Evolutionary conservation across 139 green algal genomes (phyloP).

Genomic region (Auxenochlorella pyrenoidosa): DNA sequence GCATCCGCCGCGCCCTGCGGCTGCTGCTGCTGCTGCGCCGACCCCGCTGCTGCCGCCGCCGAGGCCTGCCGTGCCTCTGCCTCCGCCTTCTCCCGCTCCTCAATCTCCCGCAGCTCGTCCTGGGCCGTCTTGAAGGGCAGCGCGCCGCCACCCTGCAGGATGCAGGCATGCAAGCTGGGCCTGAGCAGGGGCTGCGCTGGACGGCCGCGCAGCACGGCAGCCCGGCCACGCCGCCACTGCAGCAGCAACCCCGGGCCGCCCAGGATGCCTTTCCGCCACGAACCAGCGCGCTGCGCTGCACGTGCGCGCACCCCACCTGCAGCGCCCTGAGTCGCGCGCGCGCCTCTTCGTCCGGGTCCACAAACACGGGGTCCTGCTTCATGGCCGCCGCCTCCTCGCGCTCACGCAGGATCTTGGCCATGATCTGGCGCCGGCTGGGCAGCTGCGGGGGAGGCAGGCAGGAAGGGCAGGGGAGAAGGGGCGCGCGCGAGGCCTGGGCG

Average conservation of each 20-base stretch:
- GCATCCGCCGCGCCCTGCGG: not conserved
- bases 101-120: slow-evolving; percentile 56
- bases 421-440: slow-evolving; percentile 73
- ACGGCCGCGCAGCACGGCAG: too few species aligned
- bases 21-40: not conserved
- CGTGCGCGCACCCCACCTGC: slow-evolving; percentile 22
- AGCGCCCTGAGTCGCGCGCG: slow-evolving; percentile 64
- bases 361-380: slow-evolving; percentile 67
- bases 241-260: too few species aligned
- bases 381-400: slow-evolving; percentile 63
- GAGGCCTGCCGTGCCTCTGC: slow-evolving; percentile 28
- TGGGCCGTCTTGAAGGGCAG: slow-evolving; percentile 56
- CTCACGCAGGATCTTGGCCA: slow-evolving; percentile 59
- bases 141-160: not conserved
- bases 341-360: slow-evolving; percentile 73
- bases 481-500: not conserved
- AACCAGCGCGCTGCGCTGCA: too few species aligned
- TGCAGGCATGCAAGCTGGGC: too few species aligned
- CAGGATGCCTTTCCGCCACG: too few species aligned
- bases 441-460: slow-evolving; percentile 59
- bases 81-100: slow-evolving; percentile 36
- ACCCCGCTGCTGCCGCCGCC: not conserved
- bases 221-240: too few species aligned
- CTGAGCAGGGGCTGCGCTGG: too few species aligned
- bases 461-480: not conserved